Evolutionary conservation across 768 basidiomycete genomes (phyloP), one percentile per base, ranked within the genome.

Genomic region (Tulasnella sp.): DNA sequence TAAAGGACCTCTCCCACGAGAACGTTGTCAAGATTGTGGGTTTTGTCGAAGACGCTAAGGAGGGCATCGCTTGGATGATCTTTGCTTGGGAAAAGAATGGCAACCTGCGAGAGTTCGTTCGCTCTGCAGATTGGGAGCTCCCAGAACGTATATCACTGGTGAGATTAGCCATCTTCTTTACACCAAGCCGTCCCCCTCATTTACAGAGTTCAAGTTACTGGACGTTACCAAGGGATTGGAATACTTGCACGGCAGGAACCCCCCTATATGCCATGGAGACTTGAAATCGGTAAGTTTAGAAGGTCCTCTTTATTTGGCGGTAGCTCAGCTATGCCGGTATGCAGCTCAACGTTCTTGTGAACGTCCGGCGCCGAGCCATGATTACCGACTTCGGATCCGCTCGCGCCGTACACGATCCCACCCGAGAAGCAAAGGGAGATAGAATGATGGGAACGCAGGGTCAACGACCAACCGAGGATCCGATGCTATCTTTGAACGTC

Each of bases 71-170:
- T 31, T 60, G 58, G 58, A 60, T 60, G 58, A 2, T 60, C 24
- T 60, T 60, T 60, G 28, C 58, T 24, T 60, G 58, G 58, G 58
- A 60, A 31, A 11, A 60, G 58, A 60, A 60, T 60, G 58, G 58
- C 6, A 60, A 60, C 28, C 58, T 60, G 1, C 58, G 58, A n/a
- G 58, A 60, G 58, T 60, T 60, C 58, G 58, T 60, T 60, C 58
- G 58, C 24, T 60, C 58, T 2, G 24, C 14, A 8, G 58, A 60
- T 31, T 60, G 58, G 58, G 58, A 60, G 22, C 58, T 60, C 24
- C 58, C 58, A 24, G 58, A 60, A 31, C 58, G 58, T 24, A 24
- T 14, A 31, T 60, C 58, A 24, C 22, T 24, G 58, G 24, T 24
- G 2, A 60, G 22, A 3, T 3, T n/a, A 24, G 58, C 24, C 4